A percentile compares a stretch with the other conserved stretches of the same genome.
These are phyloP conservation scores for Diversispora eburnea DNA, from an alignment of 192 early-diverging fungal species.

Conservation along the genomic window DNA sequence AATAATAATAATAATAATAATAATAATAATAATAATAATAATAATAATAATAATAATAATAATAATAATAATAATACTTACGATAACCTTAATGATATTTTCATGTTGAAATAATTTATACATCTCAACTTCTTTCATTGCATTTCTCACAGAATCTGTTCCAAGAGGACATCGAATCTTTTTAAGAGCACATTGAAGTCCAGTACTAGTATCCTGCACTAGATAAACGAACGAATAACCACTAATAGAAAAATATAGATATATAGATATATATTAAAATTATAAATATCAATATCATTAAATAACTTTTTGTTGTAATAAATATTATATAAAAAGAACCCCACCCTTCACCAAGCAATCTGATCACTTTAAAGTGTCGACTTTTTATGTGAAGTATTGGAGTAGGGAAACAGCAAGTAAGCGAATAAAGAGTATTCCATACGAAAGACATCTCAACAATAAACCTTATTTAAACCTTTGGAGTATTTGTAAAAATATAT, in stretches of 20 bases:
- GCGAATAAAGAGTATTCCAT: slow-evolving; percentile 10
- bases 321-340: background rate
- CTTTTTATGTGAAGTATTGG: slow-evolving; percentile 56
- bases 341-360: slow-evolving; percentile 63
- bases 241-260: slow-evolving; percentile 34
- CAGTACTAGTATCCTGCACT: slow-evolving; percentile 48
- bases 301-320: background rate
- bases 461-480: too few relatives aligned
- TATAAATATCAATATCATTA: background rate
- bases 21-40: too few relatives aligned
- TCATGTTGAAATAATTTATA: slow-evolving; percentile 60
- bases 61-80: slow-evolving; percentile 29
- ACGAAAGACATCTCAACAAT: background rate
- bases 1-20: too few relatives aligned
- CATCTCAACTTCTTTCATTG: slow-evolving; percentile 66
- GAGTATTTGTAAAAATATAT: too few relatives aligned
- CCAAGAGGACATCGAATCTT: slow-evolving; percentile 63
- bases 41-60: too few relatives aligned
- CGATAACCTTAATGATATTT: slow-evolving; percentile 62
- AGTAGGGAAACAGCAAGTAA: slow-evolving; percentile 49
- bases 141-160: slow-evolving; percentile 55
- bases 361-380: slow-evolving; percentile 54
- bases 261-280: background rate
- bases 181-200: slow-evolving; percentile 58
- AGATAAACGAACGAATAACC: slow-evolving; percentile 72